Evolutionary conservation across 306 rosid species (phyloP), one percentile per base, ranked within the genome.

Genomic region (Prunus armeniaca): DNA sequence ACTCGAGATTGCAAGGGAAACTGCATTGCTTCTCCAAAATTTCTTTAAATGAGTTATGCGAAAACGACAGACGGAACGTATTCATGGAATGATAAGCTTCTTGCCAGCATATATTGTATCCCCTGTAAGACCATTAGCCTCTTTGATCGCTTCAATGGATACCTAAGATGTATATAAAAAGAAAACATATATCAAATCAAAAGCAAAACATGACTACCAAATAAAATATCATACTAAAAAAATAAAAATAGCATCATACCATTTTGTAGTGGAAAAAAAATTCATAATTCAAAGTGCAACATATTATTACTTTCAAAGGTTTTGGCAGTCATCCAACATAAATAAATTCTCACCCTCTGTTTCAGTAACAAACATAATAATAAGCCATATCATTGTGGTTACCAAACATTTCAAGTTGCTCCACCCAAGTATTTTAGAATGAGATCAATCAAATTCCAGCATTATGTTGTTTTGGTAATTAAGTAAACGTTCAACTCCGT

Each of bases 31-130:
- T 38, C 14, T 10, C 12, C 2, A n/a, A 32, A 43, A 2, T 41
- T 66, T 64, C n/a, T 49, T 3, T 14, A 55, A 32, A 75, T 34
- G 55, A 56, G 74, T 73, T 15, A 6, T 2, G 12, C 25, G 3
- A 27, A n/a, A 49, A 18, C 17, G 1, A 65, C 45, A 38, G 52
- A n/a, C 12, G 5, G 10, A 17, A 9, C 47, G 38, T n/a, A 38
- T 47, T 73, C 45, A 77, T 22, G 85, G 85, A 77, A 82, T 82
- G 34, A 65, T 67, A 7, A 82, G 78, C 81, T 82, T 82, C 72
- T 77, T 82, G 66, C 85, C 85, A 9, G 82, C 81, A 17, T 77
- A 77, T n/a, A 82, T 82, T 52, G 75, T 82, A 41, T 77, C 74
- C 11, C 81, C 81, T 19, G 32, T 47, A 62, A 82, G 70, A 58